phyloP scores from a whole-genome alignment of 768 basidiomycete genomes.

The Hericium erinaceus region DNA sequence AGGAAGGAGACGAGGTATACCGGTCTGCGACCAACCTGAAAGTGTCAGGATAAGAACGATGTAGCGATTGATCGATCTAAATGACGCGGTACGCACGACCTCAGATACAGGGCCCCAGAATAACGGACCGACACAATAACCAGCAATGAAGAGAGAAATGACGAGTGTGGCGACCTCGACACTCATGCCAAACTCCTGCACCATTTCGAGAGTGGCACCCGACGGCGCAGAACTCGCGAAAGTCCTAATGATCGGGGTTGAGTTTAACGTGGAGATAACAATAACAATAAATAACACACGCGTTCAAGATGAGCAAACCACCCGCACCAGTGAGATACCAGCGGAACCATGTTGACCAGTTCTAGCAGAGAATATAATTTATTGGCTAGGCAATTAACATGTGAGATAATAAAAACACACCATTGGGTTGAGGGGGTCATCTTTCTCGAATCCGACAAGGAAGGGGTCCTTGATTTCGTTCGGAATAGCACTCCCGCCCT shows the following conservation, averaged over 20 bases:
- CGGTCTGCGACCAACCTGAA: constrained; percentile 40
- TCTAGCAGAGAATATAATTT: constrained; percentile 26
- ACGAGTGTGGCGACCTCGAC: constrained; percentile 43
- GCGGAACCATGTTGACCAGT: constrained; percentile 34
- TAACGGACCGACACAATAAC: constrained; percentile 40
- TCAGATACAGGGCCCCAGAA: constrained; percentile 22
- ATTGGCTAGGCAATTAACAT: not conserved
- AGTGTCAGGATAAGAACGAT: not conserved
- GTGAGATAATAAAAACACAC: constrained; percentile 2
- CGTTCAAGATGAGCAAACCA: constrained; percentile 44
- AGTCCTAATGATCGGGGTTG: constrained; percentile 29
- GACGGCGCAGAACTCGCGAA: constrained; percentile 56
- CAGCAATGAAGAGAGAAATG: constrained; percentile 56
- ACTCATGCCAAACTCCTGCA: constrained; percentile 38
- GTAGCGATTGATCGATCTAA: constrained; percentile 30
- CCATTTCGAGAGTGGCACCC: constrained; percentile 35
- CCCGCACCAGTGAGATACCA: constrained; percentile 46
- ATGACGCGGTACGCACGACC: constrained; percentile 17
- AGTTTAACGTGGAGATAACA: not conserved
- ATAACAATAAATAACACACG: constrained; percentile 26
- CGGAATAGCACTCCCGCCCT: not conserved
- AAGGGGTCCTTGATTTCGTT: constrained; percentile 8
- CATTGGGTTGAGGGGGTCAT: constrained; percentile 6
- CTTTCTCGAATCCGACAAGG: constrained; percentile 8
- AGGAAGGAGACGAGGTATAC: constrained; percentile 49